These are phyloP conservation scores for Biscogniauxia mediterranea DNA, from an alignment of 2,329 filamentous ascomycete genomes.

Conservation along the genomic window DNA sequence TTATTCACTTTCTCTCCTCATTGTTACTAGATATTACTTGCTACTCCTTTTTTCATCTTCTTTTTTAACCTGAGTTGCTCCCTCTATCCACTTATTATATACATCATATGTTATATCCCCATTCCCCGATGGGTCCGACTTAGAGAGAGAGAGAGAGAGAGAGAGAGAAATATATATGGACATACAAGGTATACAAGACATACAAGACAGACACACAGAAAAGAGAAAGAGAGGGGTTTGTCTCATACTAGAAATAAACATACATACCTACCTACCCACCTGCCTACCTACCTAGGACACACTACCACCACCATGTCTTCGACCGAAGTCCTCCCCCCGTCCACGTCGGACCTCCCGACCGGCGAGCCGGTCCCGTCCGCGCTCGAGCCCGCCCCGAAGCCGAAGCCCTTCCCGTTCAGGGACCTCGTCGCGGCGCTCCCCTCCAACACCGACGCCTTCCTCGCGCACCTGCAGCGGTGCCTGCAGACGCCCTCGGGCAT, in stretches of 20 bases:
- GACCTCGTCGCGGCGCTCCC: slow-evolving; percentile 37
- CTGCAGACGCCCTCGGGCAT: slow-evolving; percentile 67
- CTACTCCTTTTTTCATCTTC: too few relatives aligned
- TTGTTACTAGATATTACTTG: not conserved
- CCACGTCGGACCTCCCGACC: slow-evolving; percentile 36
- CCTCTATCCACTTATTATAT: too few relatives aligned
- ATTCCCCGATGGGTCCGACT: too few relatives aligned
- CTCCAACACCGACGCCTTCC: slow-evolving; percentile 49
- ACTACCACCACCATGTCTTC: slow-evolving; percentile 19
- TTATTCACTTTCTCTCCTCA: not conserved
- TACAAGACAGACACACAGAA: too few relatives aligned
- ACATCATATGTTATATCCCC: too few relatives aligned
- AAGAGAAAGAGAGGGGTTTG: too few relatives aligned
- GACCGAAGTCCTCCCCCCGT: slow-evolving; percentile 17
- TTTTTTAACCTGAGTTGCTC: too few relatives aligned
- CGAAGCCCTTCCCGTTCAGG: slow-evolving; percentile 25
- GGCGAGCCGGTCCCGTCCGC: slow-evolving; percentile 36
- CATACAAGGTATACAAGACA: too few relatives aligned
- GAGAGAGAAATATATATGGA: too few relatives aligned
- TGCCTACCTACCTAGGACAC: slow-evolving; percentile 7
- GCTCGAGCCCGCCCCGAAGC: slow-evolving; percentile 23
- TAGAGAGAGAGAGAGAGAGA: too few relatives aligned
- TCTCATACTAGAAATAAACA: not conserved
- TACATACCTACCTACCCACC: slow-evolving; percentile 2
- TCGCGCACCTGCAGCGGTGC: slow-evolving; percentile 59